Conservation (phyloP, 2,329 filamentous ascomycete species). For the Verruconis gallopava region DNA sequence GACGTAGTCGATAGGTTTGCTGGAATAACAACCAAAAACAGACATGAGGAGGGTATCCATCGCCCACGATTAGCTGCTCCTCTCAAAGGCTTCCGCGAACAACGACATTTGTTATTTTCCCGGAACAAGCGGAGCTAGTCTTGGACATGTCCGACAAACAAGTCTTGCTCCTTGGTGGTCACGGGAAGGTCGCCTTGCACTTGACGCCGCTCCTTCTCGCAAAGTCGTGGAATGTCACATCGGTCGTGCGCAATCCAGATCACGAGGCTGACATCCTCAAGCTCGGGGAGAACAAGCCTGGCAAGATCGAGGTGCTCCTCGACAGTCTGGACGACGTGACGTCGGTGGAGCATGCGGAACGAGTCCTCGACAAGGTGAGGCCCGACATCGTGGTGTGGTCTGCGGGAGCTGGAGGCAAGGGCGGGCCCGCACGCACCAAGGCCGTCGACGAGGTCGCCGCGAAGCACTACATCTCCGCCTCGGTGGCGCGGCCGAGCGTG, state of each 20-base stretch:
- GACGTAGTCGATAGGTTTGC: too few species aligned
- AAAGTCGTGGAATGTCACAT: slow-evolving; percentile 64
- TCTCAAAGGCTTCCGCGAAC: too few species aligned
- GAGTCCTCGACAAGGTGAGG: slow-evolving; percentile 47
- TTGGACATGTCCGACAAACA: too few species aligned
- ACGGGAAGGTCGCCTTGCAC: slow-evolving; percentile 64
- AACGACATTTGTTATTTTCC: too few species aligned
- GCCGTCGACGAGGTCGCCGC: slow-evolving; percentile 43
- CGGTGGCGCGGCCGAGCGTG: slow-evolving; percentile 31
- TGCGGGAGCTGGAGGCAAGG: slow-evolving; percentile 47
- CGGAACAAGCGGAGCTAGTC: too few species aligned
- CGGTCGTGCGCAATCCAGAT: slow-evolving; percentile 59
- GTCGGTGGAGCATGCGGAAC: slow-evolving; percentile 46
- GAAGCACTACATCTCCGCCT: slow-evolving; percentile 39
- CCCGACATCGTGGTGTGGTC: slow-evolving; percentile 57
- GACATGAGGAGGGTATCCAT: too few species aligned
- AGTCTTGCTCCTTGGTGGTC: slow-evolving; percentile 64
- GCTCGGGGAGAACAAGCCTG: slow-evolving; percentile 44
- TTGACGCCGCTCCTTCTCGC: slow-evolving; percentile 65
- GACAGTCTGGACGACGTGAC: slow-evolving; percentile 60
- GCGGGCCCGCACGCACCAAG: slow-evolving; percentile 35
- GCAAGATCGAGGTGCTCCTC: slow-evolving; percentile 56
- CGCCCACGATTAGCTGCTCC: too few species aligned
- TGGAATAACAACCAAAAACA: too few species aligned
- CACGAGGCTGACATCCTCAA: slow-evolving; percentile 52